Conservation (phyloP, 2,329 filamentous ascomycete genomes). For the Venturia effusa region DNA sequence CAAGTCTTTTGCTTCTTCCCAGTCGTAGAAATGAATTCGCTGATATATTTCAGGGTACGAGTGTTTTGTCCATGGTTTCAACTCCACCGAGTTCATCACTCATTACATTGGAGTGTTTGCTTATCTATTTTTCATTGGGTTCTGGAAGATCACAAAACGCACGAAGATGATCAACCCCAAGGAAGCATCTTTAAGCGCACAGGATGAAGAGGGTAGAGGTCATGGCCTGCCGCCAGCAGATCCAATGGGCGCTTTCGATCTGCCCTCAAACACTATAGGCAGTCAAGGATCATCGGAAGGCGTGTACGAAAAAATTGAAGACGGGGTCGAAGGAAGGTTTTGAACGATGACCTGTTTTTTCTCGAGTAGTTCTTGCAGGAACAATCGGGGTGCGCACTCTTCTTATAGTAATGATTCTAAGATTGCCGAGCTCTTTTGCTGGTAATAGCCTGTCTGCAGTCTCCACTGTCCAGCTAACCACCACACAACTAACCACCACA, state of each 20-base stretch:
- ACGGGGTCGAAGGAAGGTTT: background rate
- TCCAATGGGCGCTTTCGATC: background rate
- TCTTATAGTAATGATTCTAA: background rate
- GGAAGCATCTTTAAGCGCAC: slow-evolving; percentile 9
- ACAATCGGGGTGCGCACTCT: background rate
- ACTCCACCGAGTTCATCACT: slow-evolving; percentile 9
- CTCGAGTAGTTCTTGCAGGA: background rate
- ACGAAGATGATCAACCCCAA: slow-evolving; percentile 8
- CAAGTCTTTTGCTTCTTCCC: background rate
- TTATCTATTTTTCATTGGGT: slow-evolving; percentile 15
- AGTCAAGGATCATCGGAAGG: background rate
- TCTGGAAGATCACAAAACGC: slow-evolving; percentile 10
- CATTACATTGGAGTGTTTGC: slow-evolving; percentile 23
- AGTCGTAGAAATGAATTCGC: background rate
- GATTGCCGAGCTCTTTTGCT: background rate
- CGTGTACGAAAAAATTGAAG: background rate
- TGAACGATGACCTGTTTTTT: background rate
- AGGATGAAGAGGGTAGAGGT: background rate
- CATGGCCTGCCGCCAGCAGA: background rate
- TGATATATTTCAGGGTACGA: slow-evolving; percentile 11
- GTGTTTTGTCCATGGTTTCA: slow-evolving; percentile 11
- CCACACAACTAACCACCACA: background rate
- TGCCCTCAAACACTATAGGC: background rate
- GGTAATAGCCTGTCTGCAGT: background rate
- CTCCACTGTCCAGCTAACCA: background rate